These are phyloP conservation scores for Candida chauliodis DNA, from an alignment of 805 yeast species.

Conservation along the genomic window DNA sequence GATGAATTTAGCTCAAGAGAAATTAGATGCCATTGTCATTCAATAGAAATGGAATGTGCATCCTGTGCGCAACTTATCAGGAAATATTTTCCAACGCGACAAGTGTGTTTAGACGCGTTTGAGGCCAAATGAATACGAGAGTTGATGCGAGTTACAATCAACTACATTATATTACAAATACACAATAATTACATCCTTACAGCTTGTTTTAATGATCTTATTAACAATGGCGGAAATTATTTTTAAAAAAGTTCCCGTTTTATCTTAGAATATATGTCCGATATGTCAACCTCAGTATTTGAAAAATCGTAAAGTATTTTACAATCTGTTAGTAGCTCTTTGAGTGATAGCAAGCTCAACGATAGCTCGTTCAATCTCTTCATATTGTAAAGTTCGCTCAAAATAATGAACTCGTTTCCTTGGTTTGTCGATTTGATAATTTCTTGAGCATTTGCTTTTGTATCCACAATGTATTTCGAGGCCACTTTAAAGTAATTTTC, in stretches of 20 bases:
- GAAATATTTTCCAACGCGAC: no score
- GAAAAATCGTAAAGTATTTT: constrained; percentile 7
- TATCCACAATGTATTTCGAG: constrained; percentile 1
- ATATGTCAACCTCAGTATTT: constrained; percentile 7
- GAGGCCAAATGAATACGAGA: no score
- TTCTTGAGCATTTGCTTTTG: constrained; percentile 1
- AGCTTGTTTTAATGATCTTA: no score
- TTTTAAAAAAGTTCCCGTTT: constrained; percentile 6
- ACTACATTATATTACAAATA: no score
- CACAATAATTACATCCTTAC: no score
- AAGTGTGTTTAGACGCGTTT: no score
- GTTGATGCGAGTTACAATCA: no score
- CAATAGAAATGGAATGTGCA: no score
- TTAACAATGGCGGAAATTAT: no score
- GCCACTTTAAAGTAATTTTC: constrained; percentile 4
- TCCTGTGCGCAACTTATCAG: no score
- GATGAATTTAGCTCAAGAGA: no score
- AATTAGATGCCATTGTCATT: no score
- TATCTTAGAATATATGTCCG: constrained; percentile 6
- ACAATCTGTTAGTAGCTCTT: constrained; percentile 8
- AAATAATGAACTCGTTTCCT: neutral
- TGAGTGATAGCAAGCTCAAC: constrained; percentile 2
- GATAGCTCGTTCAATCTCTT: constrained; percentile 9
- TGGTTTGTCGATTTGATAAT: neutral
- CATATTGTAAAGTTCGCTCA: constrained; percentile 2